A percentile compares a stretch with the other conserved stretches of the same genome.
Evolutionary conservation across 2,329 filamentous ascomycete species (phyloP).

Genomic region (Coleophoma cylindrospora): DNA sequence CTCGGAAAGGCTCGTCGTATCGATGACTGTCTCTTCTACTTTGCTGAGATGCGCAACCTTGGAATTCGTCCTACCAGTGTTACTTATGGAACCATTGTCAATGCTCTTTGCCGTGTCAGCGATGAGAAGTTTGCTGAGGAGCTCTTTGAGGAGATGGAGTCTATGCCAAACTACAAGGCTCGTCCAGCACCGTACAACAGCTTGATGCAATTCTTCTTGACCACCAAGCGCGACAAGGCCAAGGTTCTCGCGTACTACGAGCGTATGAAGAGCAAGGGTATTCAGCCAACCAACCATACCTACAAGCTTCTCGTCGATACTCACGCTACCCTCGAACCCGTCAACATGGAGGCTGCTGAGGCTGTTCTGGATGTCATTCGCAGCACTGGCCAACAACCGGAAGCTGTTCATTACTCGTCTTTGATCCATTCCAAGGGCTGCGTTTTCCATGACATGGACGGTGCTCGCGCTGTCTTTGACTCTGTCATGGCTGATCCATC

Average conservation of each 20-base stretch:
- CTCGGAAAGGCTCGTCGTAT: constrained; percentile 96
- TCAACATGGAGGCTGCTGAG: constrained; percentile 80
- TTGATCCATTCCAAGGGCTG: constrained; percentile 95
- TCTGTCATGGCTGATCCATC: constrained; percentile 63
- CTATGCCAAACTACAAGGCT: constrained; percentile 97
- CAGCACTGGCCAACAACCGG: constrained; percentile 67
- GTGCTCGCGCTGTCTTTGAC: constrained; percentile 78
- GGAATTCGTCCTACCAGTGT: constrained; percentile 95
- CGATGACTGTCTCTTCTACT: constrained; percentile 97
- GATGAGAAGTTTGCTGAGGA: constrained; percentile 98
- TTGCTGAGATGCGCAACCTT: constrained; percentile 91
- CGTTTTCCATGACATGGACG: constrained; percentile 84
- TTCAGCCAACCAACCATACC: constrained; percentile 89
- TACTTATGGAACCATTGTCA: constrained; percentile 97
- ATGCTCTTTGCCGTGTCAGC: constrained; percentile 92
- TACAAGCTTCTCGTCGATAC: constrained; percentile 97
- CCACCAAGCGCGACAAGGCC: constrained; percentile 89
- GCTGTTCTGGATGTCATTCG: constrained; percentile 76
- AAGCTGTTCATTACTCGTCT: constrained; percentile 92
- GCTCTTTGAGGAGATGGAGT: constrained; percentile 98
- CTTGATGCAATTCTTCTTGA: constrained; percentile 99
- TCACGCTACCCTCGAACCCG: constrained; percentile 85
- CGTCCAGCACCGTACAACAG: constrained; percentile 97
- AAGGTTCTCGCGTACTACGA: constrained; percentile 95
- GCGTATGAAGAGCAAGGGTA: constrained; percentile 83